Evolutionary conservation across 768 basidiomycete species (phyloP), one percentile per base, ranked within the genome.

Genomic region (Hericium alpestre): DNA sequence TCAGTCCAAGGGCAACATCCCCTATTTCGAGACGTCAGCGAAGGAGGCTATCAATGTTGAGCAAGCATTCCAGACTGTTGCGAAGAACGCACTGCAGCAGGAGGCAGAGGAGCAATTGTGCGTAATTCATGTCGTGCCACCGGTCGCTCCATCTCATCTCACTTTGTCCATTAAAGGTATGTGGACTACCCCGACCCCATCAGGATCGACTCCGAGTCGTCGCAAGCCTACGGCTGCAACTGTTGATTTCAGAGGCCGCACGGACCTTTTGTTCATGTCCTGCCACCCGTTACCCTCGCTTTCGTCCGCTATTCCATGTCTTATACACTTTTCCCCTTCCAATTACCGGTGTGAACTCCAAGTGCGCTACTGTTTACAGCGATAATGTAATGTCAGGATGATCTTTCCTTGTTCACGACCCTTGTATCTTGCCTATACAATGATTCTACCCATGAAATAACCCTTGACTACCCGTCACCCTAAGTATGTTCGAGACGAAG

Each of bases 1-100:
- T 71, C 94, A 98, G 66, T 87, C 94, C 58, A 98, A 98, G 76
- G 95, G 95, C 69, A 98, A 98, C 73, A 97, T 99, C 62, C 96
- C 96, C 27, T 99, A 98, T 74, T 99, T 98, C 70, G 96, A 99
- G 76, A 98, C 96, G 5, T 99, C 96, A 9, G 96, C 96, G 41
- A 99, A 99, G 74, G 96, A 99, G 73, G 95, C 96, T 11, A 97
- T 98, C 79, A 99, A 99, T 66, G 96, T 99, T 55, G 96, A 99
- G 70, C 95, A 98, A 71, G 96, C 95, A 3, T 99, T 99, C 84
- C 94, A 96, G 72, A 96, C 94, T 1, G 94, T 98, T 56, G 95
- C 95, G n/a, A 95, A 95, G 89, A 98, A 96, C 70, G 96, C 96
- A 11, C 73, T 99, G 62, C 91, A 93, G 69, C 95, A 98, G 74